Evolutionary conservation across 202 grass and related monocot genomes (phyloP), one percentile per base, ranked within the genome.

Genomic region (Carex sylvatica): DNA sequence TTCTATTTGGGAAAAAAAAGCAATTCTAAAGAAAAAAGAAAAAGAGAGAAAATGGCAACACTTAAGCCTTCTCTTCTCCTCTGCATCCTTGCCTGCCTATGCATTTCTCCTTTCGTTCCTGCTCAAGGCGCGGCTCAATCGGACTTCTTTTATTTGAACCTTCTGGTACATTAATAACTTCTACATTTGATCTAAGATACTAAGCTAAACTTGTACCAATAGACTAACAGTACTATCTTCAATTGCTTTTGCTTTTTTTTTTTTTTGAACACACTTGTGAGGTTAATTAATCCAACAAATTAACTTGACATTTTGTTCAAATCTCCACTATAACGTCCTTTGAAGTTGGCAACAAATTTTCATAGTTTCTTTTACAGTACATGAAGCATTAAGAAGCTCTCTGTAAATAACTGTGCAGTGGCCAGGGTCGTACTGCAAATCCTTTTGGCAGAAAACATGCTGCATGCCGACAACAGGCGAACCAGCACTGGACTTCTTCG

Each of bases 71-170:
- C 79, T 86, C 84, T 81, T 42, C 59, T 80, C 78, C 65, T 86
- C n/a, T 86, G 51, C 22, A 63, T 71, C 3, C 65, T 86, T 72
- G 33, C 22, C 77, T 71, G 63, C 84, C 24, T 80, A 31, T 63
- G 36, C 40, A 42, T 70, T 59, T 71, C 59, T 23, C 64, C 77
- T 47, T 53, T 62, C 2, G 12, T 28, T 31, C 8, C 24, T 3
- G 16, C 42, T n/a, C n/a, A 58, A 72, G 38, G 38, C 38, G 53
- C 35, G 9, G 13, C 35, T 1, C 3, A 73, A 54, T 71, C 54
- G 2, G 84, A 86, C 33, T 81, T 74, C 53, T 86, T 86, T 18
- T 81, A 54, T 54, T 74, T 86, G 76, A 81, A 62, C 77, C 76
- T 86, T 28, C 3, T 52, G 84, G 84, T 86, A 65, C 26, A 31